Evolutionary conservation across 768 basidiomycete species (phyloP).

Genomic region (Lyophyllum decastes): DNA sequence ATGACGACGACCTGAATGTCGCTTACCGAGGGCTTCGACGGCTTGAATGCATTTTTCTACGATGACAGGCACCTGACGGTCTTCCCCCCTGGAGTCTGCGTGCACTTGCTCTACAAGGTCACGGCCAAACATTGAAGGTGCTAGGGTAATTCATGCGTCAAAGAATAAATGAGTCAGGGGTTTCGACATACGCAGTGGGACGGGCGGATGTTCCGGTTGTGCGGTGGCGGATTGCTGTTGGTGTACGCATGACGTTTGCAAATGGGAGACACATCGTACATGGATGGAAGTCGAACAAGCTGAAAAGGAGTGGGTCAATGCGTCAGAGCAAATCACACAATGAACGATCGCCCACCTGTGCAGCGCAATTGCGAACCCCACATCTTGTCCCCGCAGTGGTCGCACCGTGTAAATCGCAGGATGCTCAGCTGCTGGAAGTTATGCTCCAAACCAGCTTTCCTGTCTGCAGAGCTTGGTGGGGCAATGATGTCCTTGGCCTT

Average conservation of each 20-base stretch:
- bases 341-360: slow-evolving; percentile 56
- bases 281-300: slow-evolving; percentile 88
- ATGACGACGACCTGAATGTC: too few relatives aligned
- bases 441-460: slow-evolving; percentile 60
- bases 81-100: slow-evolving; percentile 59
- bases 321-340: background rate
- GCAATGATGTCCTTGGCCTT: slow-evolving; percentile 48
- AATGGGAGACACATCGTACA: slow-evolving; percentile 75
- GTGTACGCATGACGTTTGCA: slow-evolving; percentile 68
- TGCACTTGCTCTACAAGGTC: slow-evolving; percentile 83
- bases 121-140: slow-evolving; percentile 91
- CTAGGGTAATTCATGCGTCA: slow-evolving; percentile 37
- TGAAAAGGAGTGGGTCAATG: slow-evolving; percentile 27
- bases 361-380: slow-evolving; percentile 97
- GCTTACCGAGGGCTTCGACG: too few relatives aligned
- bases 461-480: slow-evolving; percentile 29
- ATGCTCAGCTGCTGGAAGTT: slow-evolving; percentile 88
- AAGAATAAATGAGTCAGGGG: slow-evolving; percentile 8
- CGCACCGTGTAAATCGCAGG: slow-evolving; percentile 88
- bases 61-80: slow-evolving; percentile 76
- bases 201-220: slow-evolving; percentile 35
- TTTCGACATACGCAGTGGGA: slow-evolving; percentile 38
- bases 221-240: slow-evolving; percentile 35
- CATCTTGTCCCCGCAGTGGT: slow-evolving; percentile 97
- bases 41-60: slow-evolving; percentile 97